phyloP scores from a whole-genome alignment of 768 basidiomycete genomes.

The Lactifluus echinatus region DNA sequence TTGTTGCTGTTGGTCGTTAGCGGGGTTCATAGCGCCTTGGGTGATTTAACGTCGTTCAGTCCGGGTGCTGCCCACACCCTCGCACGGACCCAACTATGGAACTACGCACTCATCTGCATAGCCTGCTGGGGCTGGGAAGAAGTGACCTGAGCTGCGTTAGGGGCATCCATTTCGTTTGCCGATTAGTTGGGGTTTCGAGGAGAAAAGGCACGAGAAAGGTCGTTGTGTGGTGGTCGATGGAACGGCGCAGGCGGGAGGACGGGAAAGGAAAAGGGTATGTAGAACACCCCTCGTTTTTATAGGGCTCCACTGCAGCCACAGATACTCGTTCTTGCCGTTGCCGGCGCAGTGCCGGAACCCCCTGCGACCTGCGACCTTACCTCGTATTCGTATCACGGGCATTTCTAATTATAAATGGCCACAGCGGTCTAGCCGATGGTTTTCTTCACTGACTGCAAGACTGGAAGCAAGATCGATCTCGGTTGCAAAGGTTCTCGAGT shows the following conservation, averaged over 20 bases:
- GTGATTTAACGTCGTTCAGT: neutral
- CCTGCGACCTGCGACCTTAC: too few relatives aligned
- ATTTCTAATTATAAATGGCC: too few relatives aligned
- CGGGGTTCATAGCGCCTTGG: constrained; percentile 40
- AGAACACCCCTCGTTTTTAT: too few relatives aligned
- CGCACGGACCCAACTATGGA: too few relatives aligned
- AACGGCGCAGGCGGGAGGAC: neutral
- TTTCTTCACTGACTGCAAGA: too few relatives aligned
- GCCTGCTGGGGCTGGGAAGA: constrained; percentile 50
- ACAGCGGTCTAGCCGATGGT: too few relatives aligned
- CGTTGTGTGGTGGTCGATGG: neutral
- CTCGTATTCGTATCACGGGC: too few relatives aligned
- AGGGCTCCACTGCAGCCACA: neutral
- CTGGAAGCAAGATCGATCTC: too few relatives aligned
- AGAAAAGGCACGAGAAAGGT: too few relatives aligned
- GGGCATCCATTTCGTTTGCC: constrained; percentile 24
- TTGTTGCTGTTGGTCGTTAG: constrained; percentile 30
- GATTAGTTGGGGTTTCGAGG: too few relatives aligned
- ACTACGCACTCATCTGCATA: constrained; percentile 58
- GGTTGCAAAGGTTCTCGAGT: too few relatives aligned
- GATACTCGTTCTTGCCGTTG: neutral
- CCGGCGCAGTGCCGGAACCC: too few relatives aligned
- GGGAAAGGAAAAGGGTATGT: neutral
- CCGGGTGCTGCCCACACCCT: neutral
- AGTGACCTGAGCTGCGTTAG: constrained; percentile 29